phyloP scores from a whole-genome alignment of 352 stramenopile genomes.

The Phytophthora gonapodyides region DNA sequence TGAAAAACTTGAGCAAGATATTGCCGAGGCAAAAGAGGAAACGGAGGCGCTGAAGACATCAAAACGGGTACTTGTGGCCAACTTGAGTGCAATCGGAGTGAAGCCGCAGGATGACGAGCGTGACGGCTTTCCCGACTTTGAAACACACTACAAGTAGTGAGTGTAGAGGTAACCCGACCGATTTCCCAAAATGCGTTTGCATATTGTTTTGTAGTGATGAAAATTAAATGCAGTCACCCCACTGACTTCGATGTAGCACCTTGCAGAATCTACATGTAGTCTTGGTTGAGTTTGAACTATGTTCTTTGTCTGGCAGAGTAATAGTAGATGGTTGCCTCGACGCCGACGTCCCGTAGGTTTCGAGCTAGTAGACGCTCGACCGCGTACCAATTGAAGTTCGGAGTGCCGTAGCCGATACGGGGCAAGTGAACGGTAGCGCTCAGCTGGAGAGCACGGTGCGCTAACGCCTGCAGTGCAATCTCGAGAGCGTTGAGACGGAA shows the following conservation, averaged over 20 bases:
- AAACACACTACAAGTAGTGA: conserved; percentile 39
- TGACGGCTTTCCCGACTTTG: conserved; percentile 54
- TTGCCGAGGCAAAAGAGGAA: conserved; percentile 50
- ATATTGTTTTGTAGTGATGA: too few relatives aligned
- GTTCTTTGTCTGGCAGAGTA: conserved; percentile 37
- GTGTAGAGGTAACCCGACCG: neutral
- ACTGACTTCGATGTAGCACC: too few relatives aligned
- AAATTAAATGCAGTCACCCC: too few relatives aligned
- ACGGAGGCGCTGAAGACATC: conserved; percentile 40
- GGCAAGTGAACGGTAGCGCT: conserved; percentile 72
- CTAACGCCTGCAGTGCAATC: conserved; percentile 46
- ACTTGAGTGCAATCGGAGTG: conserved; percentile 64
- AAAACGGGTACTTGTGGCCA: conserved; percentile 47
- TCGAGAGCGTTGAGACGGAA: conserved; percentile 74
- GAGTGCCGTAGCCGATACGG: conserved; percentile 76
- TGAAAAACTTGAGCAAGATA: conserved; percentile 55
- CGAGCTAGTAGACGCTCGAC: conserved; percentile 76
- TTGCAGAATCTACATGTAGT: too few relatives aligned
- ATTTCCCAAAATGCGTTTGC: too few relatives aligned
- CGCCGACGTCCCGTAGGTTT: conserved; percentile 55
- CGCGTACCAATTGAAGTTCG: conserved; percentile 84
- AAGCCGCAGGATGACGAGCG: conserved; percentile 49
- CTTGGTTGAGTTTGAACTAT: conserved; percentile 1
- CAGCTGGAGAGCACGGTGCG: conserved; percentile 38
- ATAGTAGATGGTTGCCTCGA: conserved; percentile 76